Conservation (phyloP, 306 rosid genomes). For the Trifolium subterraneum region DNA sequence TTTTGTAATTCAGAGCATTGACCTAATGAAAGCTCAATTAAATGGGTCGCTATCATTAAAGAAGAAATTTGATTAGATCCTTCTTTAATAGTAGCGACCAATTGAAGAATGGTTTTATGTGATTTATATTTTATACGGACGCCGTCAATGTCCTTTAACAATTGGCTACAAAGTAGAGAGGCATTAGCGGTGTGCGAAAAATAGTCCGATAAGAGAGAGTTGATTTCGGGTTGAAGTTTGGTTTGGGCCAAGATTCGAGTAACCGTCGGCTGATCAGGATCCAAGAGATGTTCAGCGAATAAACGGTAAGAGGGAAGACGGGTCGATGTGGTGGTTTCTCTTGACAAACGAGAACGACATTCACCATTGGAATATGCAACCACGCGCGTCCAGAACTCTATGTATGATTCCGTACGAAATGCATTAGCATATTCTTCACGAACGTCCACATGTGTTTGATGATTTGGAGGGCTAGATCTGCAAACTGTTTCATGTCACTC, state of each 20-base stretch:
- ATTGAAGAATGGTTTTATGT: conserved; percentile 43
- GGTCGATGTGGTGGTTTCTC: conserved; percentile 43
- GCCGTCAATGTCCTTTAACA: conserved; percentile 60
- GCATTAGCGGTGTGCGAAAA: conserved; percentile 70
- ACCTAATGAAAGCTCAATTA: conserved; percentile 43
- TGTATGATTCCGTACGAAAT: conserved; percentile 81
- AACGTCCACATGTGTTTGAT: conserved; percentile 50
- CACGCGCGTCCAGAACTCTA: conserved; percentile 83
- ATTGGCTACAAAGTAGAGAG: conserved; percentile 58
- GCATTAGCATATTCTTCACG: conserved; percentile 80
- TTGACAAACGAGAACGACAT: conserved; percentile 36
- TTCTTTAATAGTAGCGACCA: neutral
- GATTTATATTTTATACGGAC: conserved; percentile 52
- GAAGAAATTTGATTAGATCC: neutral
- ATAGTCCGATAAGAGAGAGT: conserved; percentile 56
- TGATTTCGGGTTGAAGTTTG: conserved; percentile 39
- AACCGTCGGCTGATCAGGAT: conserved; percentile 63
- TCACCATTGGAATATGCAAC: conserved; percentile 38
- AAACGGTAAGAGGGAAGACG: conserved; percentile 83
- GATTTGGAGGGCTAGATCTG: conserved; percentile 11
- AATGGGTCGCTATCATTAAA: neutral
- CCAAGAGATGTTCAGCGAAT: conserved; percentile 71
- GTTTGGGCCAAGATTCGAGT: conserved; percentile 42
- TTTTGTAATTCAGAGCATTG: conserved; percentile 53
- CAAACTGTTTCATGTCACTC: conserved; percentile 33